Conservation (phyloP, 2,329 filamentous ascomycete genomes). For the Sclerotinia subarctica region DNA sequence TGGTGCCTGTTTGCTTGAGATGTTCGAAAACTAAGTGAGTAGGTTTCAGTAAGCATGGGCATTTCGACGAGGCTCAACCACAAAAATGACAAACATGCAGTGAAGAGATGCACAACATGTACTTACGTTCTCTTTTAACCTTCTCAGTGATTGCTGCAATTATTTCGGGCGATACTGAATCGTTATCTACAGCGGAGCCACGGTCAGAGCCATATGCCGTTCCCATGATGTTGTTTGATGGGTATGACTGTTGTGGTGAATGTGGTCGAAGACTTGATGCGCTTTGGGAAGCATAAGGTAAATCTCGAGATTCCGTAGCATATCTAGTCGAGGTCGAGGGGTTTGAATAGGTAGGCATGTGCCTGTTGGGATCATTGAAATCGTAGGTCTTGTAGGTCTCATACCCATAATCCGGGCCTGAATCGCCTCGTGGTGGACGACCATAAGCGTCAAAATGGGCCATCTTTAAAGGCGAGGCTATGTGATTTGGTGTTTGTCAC, state of each 20-base stretch:
- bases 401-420: slow-evolving; percentile 10
- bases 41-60: slow-evolving; percentile 23
- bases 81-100: slow-evolving; percentile 26
- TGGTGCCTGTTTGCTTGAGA: slow-evolving; percentile 37
- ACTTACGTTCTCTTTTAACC: slow-evolving; percentile 52
- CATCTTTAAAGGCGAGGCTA: slow-evolving; percentile 30
- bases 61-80: slow-evolving; percentile 19
- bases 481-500: slow-evolving; percentile 24
- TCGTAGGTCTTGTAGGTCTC: slow-evolving; percentile 23
- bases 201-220: slow-evolving; percentile 27
- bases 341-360: slow-evolving; percentile 26
- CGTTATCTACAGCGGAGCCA: slow-evolving; percentile 27
- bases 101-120: slow-evolving; percentile 38
- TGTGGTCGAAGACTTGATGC: slow-evolving; percentile 26
- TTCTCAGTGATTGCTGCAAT: slow-evolving; percentile 58
- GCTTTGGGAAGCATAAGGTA: slow-evolving; percentile 24
- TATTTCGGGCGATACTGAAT: slow-evolving; percentile 56
- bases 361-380: slow-evolving; percentile 23
- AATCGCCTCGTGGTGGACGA: slow-evolving; percentile 27
- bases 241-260: slow-evolving; percentile 21
- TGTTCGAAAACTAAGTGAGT: slow-evolving; percentile 36
- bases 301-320: slow-evolving; percentile 31
- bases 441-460: slow-evolving; percentile 34
- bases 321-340: slow-evolving; percentile 24
- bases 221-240: slow-evolving; percentile 28